A percentile compares a stretch with the other conserved stretches of the same genome.
phyloP scores from a whole-genome alignment of 108 stramenopile genomes.

The Pseudonitzschia pungens region DNA sequence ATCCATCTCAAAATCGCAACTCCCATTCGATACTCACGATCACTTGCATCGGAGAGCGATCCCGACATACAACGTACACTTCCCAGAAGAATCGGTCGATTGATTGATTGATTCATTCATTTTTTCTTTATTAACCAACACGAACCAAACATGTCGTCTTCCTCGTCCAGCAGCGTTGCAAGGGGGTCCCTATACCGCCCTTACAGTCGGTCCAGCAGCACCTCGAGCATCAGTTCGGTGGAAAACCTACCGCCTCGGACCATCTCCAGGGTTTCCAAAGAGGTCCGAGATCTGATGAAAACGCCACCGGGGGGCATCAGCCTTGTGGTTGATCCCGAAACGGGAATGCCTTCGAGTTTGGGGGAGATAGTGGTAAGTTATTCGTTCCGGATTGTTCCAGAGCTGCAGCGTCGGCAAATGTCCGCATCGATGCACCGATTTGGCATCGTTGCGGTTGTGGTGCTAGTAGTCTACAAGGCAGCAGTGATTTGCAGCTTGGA shows the following conservation, averaged over 20 bases:
- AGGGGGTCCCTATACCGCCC: constrained; percentile 38
- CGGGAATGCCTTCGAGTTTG: constrained; percentile 69
- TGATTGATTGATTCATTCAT: no score
- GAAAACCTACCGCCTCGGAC: constrained; percentile 92
- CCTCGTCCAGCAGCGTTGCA: constrained; percentile 22
- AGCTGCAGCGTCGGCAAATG: no score
- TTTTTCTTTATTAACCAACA: not conserved
- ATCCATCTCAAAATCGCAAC: no score
- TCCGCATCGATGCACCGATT: not conserved
- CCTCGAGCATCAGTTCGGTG: constrained; percentile 30
- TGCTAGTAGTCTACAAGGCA: no score
- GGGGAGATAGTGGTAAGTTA: constrained; percentile 80
- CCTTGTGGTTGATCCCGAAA: constrained; percentile 76
- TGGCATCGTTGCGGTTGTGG: no score
- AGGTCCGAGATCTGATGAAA: constrained; percentile 84
- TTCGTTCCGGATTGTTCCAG: not conserved
- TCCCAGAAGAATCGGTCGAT: no score
- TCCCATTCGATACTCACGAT: no score
- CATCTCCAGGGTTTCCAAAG: constrained; percentile 77
- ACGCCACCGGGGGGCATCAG: constrained; percentile 85
- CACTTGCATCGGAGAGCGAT: no score
- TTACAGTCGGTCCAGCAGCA: constrained; percentile 39
- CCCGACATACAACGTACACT: no score
- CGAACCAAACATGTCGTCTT: constrained; percentile 20
- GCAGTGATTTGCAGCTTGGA: no score